Evolutionary conservation across 495 filamentous ascomycete species (phyloP), one percentile per base, ranked within the genome.

Genomic region (Sordaria brevicollis): DNA sequence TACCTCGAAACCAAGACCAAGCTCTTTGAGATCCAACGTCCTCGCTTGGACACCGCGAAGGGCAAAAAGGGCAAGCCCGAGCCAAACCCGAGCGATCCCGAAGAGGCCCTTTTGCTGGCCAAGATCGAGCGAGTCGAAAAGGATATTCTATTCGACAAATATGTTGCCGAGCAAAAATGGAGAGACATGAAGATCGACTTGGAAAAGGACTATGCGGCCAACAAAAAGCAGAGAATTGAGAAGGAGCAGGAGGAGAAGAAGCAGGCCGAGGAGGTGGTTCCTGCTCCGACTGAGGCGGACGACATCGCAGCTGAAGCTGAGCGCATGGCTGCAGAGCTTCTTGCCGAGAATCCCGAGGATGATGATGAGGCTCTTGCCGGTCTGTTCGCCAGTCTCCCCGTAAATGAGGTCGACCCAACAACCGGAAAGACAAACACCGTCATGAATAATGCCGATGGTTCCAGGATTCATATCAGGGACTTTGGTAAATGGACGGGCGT

Each of bases 101-200:
- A 89, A 71, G 81, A 88, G 43, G 83, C 83, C 15, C 91, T 88
- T 67, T 69, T 96, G 2, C 84, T 89, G 37, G 83, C 87, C 13
- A 94, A 93, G 76, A 82, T 97, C 21, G 85, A 88, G 10, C 86
- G 86, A 49, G 91, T 97, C 36, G 91, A 93, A 73, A 89, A 89
- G 11, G 95, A 99, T 75, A 85, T 95, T 2, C 81, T 99, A 9
- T 96, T 97, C 75, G 94, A 99, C 75, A 85, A 87, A 67, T 83
- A 86, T 65, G 83, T 91, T 69, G 94, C 93, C 1, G 89, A 96
- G 57, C 83, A 85, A 35, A 78, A 87, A 71, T 99, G 95, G 95
- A 84, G 82, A 67, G 78, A 82, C 1, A 87, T 87, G 73, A 85
- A 86, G 15, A 87, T 90, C 41, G 83, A 86, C n/a, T 79, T 97